Conservation (phyloP, 345 rosid species). For the Dipteronia dyeriana region DNA sequence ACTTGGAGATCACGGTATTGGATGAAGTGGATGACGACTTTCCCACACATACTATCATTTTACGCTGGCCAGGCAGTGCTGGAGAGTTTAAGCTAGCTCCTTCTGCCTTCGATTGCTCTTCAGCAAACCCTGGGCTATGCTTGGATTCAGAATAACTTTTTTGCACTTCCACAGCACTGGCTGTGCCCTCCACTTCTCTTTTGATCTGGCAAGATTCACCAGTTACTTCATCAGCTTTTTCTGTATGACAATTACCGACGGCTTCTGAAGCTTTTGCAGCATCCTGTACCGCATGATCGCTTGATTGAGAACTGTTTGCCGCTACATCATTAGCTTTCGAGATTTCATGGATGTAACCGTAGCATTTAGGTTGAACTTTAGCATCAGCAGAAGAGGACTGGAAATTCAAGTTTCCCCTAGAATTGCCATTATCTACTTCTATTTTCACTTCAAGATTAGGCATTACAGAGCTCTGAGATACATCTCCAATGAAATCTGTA, state of each 20-base stretch:
- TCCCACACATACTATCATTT: conserved; percentile 46
- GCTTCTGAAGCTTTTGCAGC: conserved; percentile 45
- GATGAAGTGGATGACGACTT: conserved; percentile 47
- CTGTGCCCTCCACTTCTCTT: conserved; percentile 40
- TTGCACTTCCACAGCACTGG: conserved; percentile 32
- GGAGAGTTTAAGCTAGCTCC: conserved; percentile 35
- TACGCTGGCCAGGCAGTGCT: conserved; percentile 38
- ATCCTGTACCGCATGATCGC: conserved; percentile 40
- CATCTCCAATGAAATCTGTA: conserved; percentile 29
- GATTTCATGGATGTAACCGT: conserved; percentile 34
- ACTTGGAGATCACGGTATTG: conserved; percentile 32
- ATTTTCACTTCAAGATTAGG: conserved; percentile 35
- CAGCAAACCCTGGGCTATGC: conserved; percentile 32
- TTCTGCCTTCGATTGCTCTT: conserved; percentile 43
- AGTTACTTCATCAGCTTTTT: conserved; percentile 35
- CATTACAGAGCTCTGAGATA: conserved; percentile 28
- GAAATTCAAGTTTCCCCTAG: conserved; percentile 26
- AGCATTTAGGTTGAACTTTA: conserved; percentile 32
- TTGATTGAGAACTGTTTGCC: conserved; percentile 35
- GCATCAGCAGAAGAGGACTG: conserved; percentile 40
- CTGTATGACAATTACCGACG: conserved; percentile 34
- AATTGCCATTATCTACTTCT: conserved; percentile 38
- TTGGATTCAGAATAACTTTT: conserved; percentile 41
- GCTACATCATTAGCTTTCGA: conserved; percentile 34
- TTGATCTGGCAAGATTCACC: conserved; percentile 28